Evolutionary conservation across 495 filamentous ascomycete species (phyloP).

Genomic region (Tuber microsphaerosporum): DNA sequence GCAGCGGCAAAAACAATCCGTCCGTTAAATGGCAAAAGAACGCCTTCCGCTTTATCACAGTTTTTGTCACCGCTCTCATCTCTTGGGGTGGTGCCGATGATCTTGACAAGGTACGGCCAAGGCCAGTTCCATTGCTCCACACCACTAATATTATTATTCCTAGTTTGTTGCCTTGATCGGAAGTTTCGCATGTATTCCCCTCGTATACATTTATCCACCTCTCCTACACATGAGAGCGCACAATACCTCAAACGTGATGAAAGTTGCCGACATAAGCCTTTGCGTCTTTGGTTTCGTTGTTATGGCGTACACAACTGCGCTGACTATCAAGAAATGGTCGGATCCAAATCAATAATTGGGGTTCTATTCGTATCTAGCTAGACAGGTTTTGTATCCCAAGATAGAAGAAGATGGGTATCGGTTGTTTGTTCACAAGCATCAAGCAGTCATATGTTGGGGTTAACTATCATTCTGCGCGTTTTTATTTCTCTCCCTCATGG

Average conservation of each 20-base stretch:
- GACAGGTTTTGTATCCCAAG: neutral
- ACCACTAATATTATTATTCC: neutral
- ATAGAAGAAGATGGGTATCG: neutral
- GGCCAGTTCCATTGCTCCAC: neutral
- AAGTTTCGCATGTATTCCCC: constrained; percentile 92
- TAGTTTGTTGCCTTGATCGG: constrained; percentile 85
- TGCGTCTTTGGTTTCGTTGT: constrained; percentile 72
- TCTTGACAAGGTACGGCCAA: constrained; percentile 60
- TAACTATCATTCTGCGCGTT: too few species aligned
- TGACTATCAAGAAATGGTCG: constrained; percentile 76
- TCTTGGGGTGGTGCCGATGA: constrained; percentile 89
- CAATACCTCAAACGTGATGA: constrained; percentile 56
- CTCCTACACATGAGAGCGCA: constrained; percentile 79
- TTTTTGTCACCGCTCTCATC: constrained; percentile 73
- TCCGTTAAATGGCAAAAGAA: constrained; percentile 99
- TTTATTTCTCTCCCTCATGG: neutral
- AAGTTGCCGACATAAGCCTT: constrained; percentile 62
- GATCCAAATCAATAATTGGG: constrained; percentile 30
- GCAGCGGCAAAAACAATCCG: constrained; percentile 90
- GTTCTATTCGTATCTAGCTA: neutral
- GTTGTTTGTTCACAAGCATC: neutral
- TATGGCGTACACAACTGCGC: constrained; percentile 80
- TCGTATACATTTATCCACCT: constrained; percentile 96
- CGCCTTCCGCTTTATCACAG: constrained; percentile 82
- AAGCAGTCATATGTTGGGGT: neutral